Base-by-base conservation (phyloP, 148 eudicot species). In the Camellia japonica region DNA sequence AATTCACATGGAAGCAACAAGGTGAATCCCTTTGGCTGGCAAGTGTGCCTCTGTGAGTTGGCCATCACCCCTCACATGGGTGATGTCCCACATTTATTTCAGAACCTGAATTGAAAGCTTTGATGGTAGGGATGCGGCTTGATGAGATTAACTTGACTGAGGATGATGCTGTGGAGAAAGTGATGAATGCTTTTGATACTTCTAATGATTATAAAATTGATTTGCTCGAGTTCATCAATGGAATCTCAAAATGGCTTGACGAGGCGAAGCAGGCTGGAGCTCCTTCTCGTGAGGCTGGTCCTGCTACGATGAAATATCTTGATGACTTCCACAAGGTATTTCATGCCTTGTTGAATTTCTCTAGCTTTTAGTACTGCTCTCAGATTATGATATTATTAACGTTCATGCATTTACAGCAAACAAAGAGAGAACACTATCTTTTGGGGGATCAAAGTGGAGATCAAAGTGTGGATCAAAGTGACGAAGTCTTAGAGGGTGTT, bases 141-240 rank as follows among this genome's bases (percentile, higher is more conserved):
- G 87, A 93, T 38, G 97, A 86, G 65, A 71, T 91, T 73, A 83
- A 65, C 80, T 11, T 90, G 62, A 86, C 80, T 63, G 85, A 86
- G 52, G 87, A 89, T 43, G 92, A 91, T 52, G 83, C 94, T 16
- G 89, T 87, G 16, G 51, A 80, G 9, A 92, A 86, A 80, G 82
- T 95, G 63, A 84, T 95, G 89, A 87, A 73, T 75, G 97, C 89
- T 61, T 88, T 95, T 41, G 99, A 95, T 78, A 85, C 90, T 19
- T 80, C 88, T 7, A 77, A 2, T 0, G 92, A 95, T 79, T 75
- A 20, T 18, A 47, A 38, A 43, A 71, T 95, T 71, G 87, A 85
- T 68, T 81, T 79, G 14, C 60, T 62, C 0, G 97, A 95, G 78
- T 95, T 95, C 73, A 64, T 75, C 8, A 46, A 5, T n/a, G 99